phyloP scores from a whole-genome alignment of 2,329 filamentous ascomycete species.

The Gaeumannomyces tritici region DNA sequence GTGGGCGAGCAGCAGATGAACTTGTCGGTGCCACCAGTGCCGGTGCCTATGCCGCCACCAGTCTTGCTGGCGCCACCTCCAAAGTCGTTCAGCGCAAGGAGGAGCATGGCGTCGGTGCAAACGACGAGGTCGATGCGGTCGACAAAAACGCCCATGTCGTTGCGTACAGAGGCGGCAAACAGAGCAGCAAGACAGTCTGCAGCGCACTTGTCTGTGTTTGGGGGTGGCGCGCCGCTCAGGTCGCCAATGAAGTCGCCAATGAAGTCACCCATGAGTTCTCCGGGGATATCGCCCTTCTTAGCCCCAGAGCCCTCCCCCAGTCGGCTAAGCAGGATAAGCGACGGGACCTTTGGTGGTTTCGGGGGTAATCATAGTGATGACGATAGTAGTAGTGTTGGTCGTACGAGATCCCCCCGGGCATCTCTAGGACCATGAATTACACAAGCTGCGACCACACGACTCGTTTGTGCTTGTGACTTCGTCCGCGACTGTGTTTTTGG shows the following conservation, averaged over 20 bases:
- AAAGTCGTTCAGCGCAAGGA: not conserved
- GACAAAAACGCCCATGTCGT: not conserved
- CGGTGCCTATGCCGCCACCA: not conserved
- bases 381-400: not conserved
- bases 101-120: not conserved
- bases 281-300: not conserved
- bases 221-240: not conserved
- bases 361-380: not conserved
- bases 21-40: not conserved
- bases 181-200: not conserved
- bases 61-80: not conserved
- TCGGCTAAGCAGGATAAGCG: constrained; percentile 2
- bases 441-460: not conserved
- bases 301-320: not conserved
- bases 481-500: not conserved
- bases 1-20: constrained; percentile 2
- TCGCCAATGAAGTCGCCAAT: not conserved
- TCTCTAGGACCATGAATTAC: constrained; percentile 1
- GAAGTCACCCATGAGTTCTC: not conserved
- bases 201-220: not conserved
- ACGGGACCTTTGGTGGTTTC: not conserved
- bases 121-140: not conserved
- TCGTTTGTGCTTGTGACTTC: not conserved
- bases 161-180: not conserved
- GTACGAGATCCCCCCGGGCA: not conserved